A percentile compares a stretch with the other conserved stretches of the same genome.
phyloP scores from a whole-genome alignment of 306 rosid genomes.

The Leucaena leucocephala region DNA sequence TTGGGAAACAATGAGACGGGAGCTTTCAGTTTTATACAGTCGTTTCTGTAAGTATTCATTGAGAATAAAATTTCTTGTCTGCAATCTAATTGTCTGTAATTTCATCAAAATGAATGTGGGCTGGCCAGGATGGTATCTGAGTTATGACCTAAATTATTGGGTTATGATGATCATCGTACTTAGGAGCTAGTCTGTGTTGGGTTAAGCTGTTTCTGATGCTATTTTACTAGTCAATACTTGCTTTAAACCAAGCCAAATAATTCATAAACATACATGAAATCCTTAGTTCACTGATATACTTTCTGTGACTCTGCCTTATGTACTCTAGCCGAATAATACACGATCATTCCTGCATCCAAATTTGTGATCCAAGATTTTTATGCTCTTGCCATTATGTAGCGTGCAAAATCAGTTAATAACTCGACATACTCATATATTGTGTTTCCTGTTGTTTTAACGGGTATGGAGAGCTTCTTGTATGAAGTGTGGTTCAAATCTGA shows the following conservation, averaged over 20 bases:
- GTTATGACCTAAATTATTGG: not conserved
- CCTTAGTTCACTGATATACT: too few relatives aligned
- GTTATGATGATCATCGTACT: constrained; percentile 2
- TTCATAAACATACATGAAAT: too few relatives aligned
- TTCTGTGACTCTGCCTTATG: too few relatives aligned
- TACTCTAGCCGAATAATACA: not conserved
- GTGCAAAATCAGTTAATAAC: not conserved
- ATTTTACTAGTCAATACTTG: not conserved
- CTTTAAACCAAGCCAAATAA: not conserved
- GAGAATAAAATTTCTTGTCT: constrained; percentile 1
- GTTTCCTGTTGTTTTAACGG: constrained; percentile 22
- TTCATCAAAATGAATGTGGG: constrained; percentile 12
- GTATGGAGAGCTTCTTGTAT: constrained; percentile 12
- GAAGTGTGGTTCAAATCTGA: constrained; percentile 24
- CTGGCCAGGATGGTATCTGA: not conserved
- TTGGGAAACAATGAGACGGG: constrained; percentile 99
- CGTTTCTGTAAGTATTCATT: constrained; percentile 86
- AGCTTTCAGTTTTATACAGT: constrained; percentile 90
- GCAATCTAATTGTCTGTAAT: constrained; percentile 23
- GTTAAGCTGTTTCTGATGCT: not conserved
- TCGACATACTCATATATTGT: not conserved
- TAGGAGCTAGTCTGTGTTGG: not conserved
- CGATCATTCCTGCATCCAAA: not conserved
- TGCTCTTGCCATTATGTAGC: not conserved
- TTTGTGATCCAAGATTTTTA: constrained; percentile 10